Evolutionary conservation across 1,284 basidiomycete genomes (phyloP).

Genomic region (Ustilago curta): DNA sequence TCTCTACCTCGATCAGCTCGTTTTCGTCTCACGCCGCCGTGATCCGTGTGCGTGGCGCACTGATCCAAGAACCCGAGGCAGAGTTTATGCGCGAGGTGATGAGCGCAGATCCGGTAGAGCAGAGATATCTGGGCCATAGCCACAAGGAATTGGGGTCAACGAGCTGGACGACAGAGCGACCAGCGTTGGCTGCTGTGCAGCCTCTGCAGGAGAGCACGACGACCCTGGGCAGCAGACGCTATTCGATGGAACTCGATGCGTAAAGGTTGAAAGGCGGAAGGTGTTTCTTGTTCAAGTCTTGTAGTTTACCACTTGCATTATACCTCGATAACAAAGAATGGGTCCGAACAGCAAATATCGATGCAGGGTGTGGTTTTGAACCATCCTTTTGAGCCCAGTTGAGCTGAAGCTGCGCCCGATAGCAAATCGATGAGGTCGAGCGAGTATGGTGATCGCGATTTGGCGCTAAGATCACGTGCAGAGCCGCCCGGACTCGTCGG

Average conservation of each 20-base stretch:
- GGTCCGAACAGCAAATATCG: not conserved
- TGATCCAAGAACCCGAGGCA: constrained; percentile 64
- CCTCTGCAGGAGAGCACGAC: constrained; percentile 9
- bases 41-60: constrained; percentile 59
- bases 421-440: not conserved
- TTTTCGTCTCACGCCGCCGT: constrained; percentile 21
- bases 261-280: not conserved
- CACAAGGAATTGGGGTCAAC: constrained; percentile 1
- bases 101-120: constrained; percentile 36
- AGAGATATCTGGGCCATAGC: not conserved
- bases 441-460: too few species aligned
- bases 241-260: constrained; percentile 34
- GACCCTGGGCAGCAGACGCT: not conserved
- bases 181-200: constrained; percentile 19
- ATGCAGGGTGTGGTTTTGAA: not conserved
- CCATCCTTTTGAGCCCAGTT: not conserved
- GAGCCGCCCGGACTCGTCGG: too few species aligned
- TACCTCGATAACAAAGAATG: not conserved
- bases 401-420: not conserved
- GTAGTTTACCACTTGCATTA: not conserved
- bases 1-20: constrained; percentile 39
- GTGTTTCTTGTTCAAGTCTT: not conserved
- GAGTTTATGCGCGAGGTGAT: constrained; percentile 63
- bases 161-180: constrained; percentile 11
- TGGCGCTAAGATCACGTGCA: too few species aligned